A percentile compares a stretch with the other conserved stretches of the same genome.
phyloP scores from a whole-genome alignment of 257 asterid genomes.

The Solanum neorickii region DNA sequence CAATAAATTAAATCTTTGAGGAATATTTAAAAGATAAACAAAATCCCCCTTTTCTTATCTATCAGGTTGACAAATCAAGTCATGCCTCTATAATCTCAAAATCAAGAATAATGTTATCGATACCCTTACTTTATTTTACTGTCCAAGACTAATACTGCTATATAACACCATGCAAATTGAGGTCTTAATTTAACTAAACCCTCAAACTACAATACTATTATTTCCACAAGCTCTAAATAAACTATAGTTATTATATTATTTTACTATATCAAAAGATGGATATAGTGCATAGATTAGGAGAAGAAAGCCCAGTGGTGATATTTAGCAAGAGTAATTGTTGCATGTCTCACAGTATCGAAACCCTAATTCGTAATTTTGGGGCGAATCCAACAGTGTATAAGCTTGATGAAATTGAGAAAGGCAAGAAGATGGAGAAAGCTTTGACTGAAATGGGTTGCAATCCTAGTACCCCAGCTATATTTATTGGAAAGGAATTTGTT shows the following conservation, averaged over 20 bases:
- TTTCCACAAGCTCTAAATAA: neutral
- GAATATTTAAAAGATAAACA: neutral
- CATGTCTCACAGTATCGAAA: conserved; percentile 16
- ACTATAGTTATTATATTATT: neutral
- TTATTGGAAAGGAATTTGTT: conserved; percentile 5
- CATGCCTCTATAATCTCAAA: neutral
- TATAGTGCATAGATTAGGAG: conserved; percentile 7
- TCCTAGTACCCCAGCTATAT: conserved; percentile 18
- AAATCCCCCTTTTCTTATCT: neutral
- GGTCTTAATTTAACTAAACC: neutral
- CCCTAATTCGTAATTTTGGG: conserved; percentile 16
- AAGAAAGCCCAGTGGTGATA: conserved; percentile 22
- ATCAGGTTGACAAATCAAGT: neutral
- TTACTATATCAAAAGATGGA: conserved; percentile 4
- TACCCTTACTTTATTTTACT: neutral
- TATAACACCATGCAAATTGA: neutral
- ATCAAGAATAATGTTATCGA: neutral
- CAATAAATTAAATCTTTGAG: neutral
- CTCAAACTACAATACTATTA: neutral
- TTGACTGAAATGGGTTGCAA: conserved; percentile 5
- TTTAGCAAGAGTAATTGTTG: conserved; percentile 26
- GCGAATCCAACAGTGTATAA: conserved; percentile 19
- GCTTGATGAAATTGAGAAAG: conserved; percentile 20
- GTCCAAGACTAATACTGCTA: neutral
- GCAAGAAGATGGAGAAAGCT: conserved; percentile 14